phyloP scores from a whole-genome alignment of 129 eudicot genomes.

The sunflower (Helianthus annuus) region DNA sequence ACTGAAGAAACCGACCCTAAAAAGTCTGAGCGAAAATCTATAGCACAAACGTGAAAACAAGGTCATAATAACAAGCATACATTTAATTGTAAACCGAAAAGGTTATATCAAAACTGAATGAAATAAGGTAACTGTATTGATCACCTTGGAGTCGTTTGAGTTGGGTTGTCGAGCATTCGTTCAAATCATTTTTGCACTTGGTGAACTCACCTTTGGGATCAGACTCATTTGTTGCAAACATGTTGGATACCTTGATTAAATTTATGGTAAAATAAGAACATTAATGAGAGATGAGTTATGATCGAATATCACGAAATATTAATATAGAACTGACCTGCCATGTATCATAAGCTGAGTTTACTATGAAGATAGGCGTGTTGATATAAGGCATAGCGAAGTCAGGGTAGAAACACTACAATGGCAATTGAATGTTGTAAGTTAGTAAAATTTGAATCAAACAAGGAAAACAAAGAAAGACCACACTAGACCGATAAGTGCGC shows the following conservation, averaged over 20 bases:
- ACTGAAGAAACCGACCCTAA: constrained; percentile 16
- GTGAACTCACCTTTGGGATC: constrained; percentile 33
- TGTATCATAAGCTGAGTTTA: constrained; percentile 49
- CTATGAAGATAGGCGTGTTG: constrained; percentile 36
- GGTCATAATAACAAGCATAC: too few relatives aligned
- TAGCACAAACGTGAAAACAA: neutral
- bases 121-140: neutral
- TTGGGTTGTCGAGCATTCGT: constrained; percentile 28
- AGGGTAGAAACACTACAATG: constrained; percentile 40
- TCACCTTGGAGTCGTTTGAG: constrained; percentile 35
- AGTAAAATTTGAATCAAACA: constrained; percentile 9
- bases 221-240: constrained; percentile 35
- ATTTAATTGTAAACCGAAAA: neutral
- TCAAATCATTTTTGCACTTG: constrained; percentile 30
- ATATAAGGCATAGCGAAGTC: constrained; percentile 31
- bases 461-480: neutral
- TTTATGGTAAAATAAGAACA: neutral
- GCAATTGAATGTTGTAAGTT: neutral
- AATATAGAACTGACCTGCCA: constrained; percentile 35
- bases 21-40: constrained; percentile 37
- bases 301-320: neutral
- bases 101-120: neutral
- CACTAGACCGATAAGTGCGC: neutral
- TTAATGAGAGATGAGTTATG: neutral
- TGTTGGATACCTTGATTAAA: constrained; percentile 29